Base-by-base conservation (phyloP, 306 rosid genomes). In the Prunus fruticosa region DNA sequence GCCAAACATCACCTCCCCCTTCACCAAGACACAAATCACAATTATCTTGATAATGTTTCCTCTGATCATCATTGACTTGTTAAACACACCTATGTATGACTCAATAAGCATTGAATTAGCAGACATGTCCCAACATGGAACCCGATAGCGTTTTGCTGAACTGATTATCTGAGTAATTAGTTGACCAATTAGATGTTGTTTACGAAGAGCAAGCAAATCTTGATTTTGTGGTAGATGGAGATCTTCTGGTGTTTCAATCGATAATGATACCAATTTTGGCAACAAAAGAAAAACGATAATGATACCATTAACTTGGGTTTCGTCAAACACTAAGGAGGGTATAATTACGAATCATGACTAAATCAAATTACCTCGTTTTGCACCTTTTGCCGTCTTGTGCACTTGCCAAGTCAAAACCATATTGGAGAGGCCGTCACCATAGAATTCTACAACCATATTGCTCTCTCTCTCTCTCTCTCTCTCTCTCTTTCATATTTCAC, bases 81-180 rank as follows among this genome's bases (percentile, higher is more conserved):
- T 56, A 4, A 68, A 52, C 22, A 52, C 19, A 64, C 63, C 63
- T 22, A 57, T 10, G 30, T 10, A 22, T 57, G 63, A 22, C 30
- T 22, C 28, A 19, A 57, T 8, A 30, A 57, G 14, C 12, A n/a
- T 68, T 28, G 76, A 67, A 54, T 72, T 15, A 32, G 63, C 66
- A 67, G 82, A 84, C 86, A 82, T 18, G 76, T 66, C 51, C 80
- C 82, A 81, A 85, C 89, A 88, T 32, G 22, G 43, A 68, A 8
- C 32, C 50, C 47, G 27, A 18, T 70, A 18, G 20, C 15, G 22
- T 74, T 38, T 66, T 43, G 27, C 81, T 18, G 25, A 2, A 52
- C 14, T 7, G 9, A 63, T 62, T 13, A 23, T 71, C 25, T 38
- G 30, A 50, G 76, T 38, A 61, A 70, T 13, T 15, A 41, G 20